These are phyloP conservation scores for Daedaleopsis nitida DNA, from an alignment of 768 basidiomycete genomes.

Conservation along the genomic window DNA sequence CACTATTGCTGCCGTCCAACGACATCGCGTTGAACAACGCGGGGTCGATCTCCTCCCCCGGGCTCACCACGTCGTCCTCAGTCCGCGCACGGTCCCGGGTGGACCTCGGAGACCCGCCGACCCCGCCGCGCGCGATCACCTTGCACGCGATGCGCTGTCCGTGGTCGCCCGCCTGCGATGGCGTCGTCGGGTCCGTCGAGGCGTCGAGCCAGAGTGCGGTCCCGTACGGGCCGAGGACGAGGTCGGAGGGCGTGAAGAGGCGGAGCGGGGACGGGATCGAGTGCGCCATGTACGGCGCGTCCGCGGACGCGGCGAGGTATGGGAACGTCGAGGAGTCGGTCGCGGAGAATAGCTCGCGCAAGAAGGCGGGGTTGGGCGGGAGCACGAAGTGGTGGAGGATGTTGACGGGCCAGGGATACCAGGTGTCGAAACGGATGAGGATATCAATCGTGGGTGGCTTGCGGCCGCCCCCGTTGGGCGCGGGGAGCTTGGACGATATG, in stretches of 20 bases:
- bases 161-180: constrained; percentile 33
- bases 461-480: not conserved
- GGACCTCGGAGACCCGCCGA: not conserved
- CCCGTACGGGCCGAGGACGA: constrained; percentile 57
- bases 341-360: not conserved
- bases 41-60: constrained; percentile 5
- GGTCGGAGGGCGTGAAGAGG: constrained; percentile 54
- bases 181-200: constrained; percentile 46
- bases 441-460: constrained; percentile 44
- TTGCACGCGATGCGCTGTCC: constrained; percentile 65
- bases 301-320: constrained; percentile 16
- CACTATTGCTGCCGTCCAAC: not conserved
- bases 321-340: constrained; percentile 9
- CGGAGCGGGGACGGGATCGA: constrained; percentile 43
- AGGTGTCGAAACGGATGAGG: constrained; percentile 60
- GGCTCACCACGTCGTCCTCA: constrained; percentile 11
- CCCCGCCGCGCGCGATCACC: constrained; percentile 23
- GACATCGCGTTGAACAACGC: not conserved
- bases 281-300: constrained; percentile 17
- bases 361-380: constrained; percentile 41
- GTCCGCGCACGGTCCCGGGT: not conserved
- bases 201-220: constrained; percentile 70
- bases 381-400: constrained; percentile 64
- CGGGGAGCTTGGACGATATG: not conserved
- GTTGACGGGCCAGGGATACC: constrained; percentile 70